phyloP scores from a whole-genome alignment of 2,329 filamentous ascomycete genomes.

The Aspergillus novoparasiticus region DNA sequence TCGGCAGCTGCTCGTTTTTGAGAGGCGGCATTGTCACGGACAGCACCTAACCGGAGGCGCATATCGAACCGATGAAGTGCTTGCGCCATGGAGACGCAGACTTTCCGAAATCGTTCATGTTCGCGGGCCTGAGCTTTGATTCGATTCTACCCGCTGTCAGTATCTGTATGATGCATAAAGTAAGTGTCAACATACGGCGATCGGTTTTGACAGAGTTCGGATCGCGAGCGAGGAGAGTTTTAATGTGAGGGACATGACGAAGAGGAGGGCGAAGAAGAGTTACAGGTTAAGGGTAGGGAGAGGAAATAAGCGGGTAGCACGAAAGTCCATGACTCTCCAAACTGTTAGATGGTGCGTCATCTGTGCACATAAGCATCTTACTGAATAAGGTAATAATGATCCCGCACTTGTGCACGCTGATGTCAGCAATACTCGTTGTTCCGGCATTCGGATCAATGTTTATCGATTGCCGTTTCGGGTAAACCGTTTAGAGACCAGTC shows the following conservation, averaged over 20 bases:
- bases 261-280: not conserved
- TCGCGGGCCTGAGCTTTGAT: conserved; percentile 70
- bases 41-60: conserved; percentile 65
- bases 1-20: conserved; percentile 53
- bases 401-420: conserved; percentile 25
- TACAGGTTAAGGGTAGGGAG: not conserved
- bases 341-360: conserved; percentile 14
- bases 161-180: conserved; percentile 1
- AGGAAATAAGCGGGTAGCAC: not conserved
- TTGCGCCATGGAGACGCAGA: conserved; percentile 66
- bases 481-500: conserved; percentile 25
- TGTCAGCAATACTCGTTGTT: conserved; percentile 30
- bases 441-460: conserved; percentile 34
- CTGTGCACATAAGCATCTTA: conserved; percentile 6
- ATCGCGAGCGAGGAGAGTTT: conserved; percentile 68
- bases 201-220: conserved; percentile 67
- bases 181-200: conserved; percentile 55
- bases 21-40: conserved; percentile 61
- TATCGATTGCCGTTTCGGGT: conserved; percentile 42
- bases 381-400: not conserved
- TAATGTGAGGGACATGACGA: conserved; percentile 63
- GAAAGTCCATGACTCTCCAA: conserved; percentile 3
- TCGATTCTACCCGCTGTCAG: conserved; percentile 56
- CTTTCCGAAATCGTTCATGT: conserved; percentile 65
- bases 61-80: conserved; percentile 67